Evolutionary conservation across 768 basidiomycete species (phyloP).

Genomic region (Gymnopilus junonius): DNA sequence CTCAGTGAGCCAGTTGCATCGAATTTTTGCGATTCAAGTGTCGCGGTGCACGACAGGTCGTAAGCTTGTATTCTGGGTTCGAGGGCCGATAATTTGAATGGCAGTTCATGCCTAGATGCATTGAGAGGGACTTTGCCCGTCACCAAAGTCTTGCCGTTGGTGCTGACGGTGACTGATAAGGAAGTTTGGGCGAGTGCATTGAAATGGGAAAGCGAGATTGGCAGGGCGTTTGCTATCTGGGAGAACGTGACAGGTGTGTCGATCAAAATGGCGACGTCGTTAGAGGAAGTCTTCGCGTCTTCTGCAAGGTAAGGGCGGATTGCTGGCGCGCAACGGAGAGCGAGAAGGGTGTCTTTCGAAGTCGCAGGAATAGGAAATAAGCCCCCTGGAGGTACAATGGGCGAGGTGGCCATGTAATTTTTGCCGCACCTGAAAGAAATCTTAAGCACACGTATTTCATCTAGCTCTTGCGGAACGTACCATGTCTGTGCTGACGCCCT

Average conservation of each 20-base stretch:
- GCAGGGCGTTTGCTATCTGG: slow-evolving; percentile 48
- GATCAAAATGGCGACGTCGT: slow-evolving; percentile 50
- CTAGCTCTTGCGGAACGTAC: slow-evolving; percentile 6
- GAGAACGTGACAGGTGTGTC: slow-evolving; percentile 55
- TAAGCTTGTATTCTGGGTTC: slow-evolving; percentile 45
- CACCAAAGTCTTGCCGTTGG: slow-evolving; percentile 47
- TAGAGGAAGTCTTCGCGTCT: slow-evolving; percentile 38
- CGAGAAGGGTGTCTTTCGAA: slow-evolving; percentile 46
- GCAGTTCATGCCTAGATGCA: slow-evolving; percentile 50
- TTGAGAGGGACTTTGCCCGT: slow-evolving; percentile 54
- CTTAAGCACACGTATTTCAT: background rate
- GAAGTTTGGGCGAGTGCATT: slow-evolving; percentile 20
- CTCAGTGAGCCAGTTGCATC: slow-evolving; percentile 47
- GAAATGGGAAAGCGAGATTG: slow-evolving; percentile 37
- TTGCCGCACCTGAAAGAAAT: slow-evolving; percentile 55
- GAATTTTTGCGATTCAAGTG: slow-evolving; percentile 45
- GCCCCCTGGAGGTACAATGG: slow-evolving; percentile 47
- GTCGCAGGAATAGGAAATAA: slow-evolving; percentile 17
- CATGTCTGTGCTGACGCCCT: slow-evolving; percentile 23
- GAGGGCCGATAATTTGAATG: slow-evolving; percentile 52
- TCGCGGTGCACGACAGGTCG: slow-evolving; percentile 42
- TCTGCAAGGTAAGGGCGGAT: slow-evolving; percentile 64
- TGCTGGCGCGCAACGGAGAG: slow-evolving; percentile 61
- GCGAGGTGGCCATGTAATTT: slow-evolving; percentile 50
- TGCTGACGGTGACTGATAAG: slow-evolving; percentile 48